These are phyloP conservation scores for Thelephora ganbajun DNA, from an alignment of 768 basidiomycete species.

Conservation along the genomic window DNA sequence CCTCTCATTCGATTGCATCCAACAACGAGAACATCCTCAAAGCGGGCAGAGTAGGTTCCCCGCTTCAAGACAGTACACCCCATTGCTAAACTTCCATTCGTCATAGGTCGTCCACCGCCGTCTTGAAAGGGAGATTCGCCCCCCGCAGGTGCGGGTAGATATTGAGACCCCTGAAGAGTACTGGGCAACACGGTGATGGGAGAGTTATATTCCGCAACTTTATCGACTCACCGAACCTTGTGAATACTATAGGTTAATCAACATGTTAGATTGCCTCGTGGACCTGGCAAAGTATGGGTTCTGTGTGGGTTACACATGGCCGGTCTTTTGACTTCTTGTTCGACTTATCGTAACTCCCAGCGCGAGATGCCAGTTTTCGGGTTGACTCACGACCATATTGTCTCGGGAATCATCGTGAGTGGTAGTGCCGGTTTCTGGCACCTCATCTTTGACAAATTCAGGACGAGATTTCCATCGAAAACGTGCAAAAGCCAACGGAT, in stretches of 20 bases:
- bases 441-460: conserved; percentile 11
- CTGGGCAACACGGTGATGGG: conserved; percentile 57
- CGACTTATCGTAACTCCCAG: conserved; percentile 20
- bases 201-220: background rate
- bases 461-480: conserved; percentile 35
- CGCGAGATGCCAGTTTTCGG: conserved; percentile 82
- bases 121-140: conserved; percentile 59
- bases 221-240: background rate
- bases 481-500: conserved; percentile 15
- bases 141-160: conserved; percentile 39
- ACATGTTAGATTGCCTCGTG: conserved; percentile 55
- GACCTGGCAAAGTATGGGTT: conserved; percentile 32
- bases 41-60: conserved; percentile 36
- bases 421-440: background rate
- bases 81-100: background rate
- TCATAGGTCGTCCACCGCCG: conserved; percentile 57
- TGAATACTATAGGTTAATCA: conserved; percentile 39
- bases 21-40: conserved; percentile 39
- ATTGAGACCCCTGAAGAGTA: conserved; percentile 48
- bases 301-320: conserved; percentile 29
- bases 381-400: conserved; percentile 44
- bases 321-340: background rate
- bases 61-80: background rate
- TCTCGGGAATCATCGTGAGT: conserved; percentile 65
- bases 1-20: conserved; percentile 34